Evolutionary conservation across 345 rosid genomes (phyloP), one percentile per base, ranked within the genome.

Genomic region (Clausena lansium): DNA sequence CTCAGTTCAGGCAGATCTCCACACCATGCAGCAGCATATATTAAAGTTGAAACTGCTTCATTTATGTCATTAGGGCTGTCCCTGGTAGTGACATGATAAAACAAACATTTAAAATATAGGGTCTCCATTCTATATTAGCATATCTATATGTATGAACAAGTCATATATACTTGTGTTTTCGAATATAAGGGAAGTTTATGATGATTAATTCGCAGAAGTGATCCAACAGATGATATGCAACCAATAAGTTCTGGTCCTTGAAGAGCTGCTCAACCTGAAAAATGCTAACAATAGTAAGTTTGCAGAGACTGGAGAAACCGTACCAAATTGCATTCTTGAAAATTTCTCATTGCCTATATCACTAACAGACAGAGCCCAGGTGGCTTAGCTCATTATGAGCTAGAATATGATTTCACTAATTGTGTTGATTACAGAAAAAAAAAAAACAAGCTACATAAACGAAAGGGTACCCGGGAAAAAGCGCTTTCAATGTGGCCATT

Each of bases 1-100:
- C 47, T 77, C 7, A 84, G 81, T 72, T 84, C 84, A 25, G 83
- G 85, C 69, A 84, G 68, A 82, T 81, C 85, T 17, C 85, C 81
- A 54, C 79, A 79, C 81, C 83, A 76, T 9, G 83, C 62, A 41
- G 79, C 67, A 45, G 83, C 80, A 79, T 73, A 79, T 30, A 81
- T 77, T 50, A 84, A 50, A 35, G 84, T 73, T 50, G 87, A 84
- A 70, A 84, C 74, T 62, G 85, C 84, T 79, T 84, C 87, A 15
- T 74, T 79, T 50, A 81, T 74, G 9, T 81, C 85, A 76, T 70
- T 45, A 28, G 83, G 77, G 60, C 75, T 68, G 32, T 70, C 71
- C 83, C 87, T 84, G 66, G 30, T 39, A 62, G 20, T 41, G 54
- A 74, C 61, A 67, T 66, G 63, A 59, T 30, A 57, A 63, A 36